Base-by-base conservation (phyloP, 257 asterid genomes). In the Craterostigma plantagineum region DNA sequence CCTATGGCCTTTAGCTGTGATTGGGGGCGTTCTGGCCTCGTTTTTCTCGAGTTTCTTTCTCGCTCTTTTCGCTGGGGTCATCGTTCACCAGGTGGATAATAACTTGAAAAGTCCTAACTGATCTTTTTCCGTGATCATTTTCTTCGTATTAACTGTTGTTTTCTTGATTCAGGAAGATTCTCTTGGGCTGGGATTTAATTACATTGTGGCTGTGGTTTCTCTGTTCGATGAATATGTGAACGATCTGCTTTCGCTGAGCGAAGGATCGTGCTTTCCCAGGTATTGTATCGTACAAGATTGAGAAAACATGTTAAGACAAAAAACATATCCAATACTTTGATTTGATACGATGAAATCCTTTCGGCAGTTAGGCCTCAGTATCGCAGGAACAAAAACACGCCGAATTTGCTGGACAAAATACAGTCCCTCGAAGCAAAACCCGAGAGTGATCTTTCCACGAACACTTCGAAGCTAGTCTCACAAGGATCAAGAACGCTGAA, bases 201-300 rank as follows among this genome's bases (percentile, higher is more conserved):
- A 77, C 50, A 71, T 67, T 36, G 58, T 81, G 45, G 83, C 96
- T 7, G 65, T 63, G 15, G 36, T 85, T 50, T 70, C 94, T 23
- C 52, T 81, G 66, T 85, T 66, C 40, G 96, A 85, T 7, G 96
- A 85, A 58, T 85, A 81, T 38, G 79, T 71, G 4, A 85, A 85
- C 33, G 96, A 85, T 65, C 42, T 77, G 14, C 94, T 85, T 49
- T 64, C 58, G 59, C 48, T 85, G 48, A 62, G 81, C 8, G 94
- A 85, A 59, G 96, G 94, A 7, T 81, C 96, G 7, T 85, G 94
- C 61, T 75, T 81, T 63, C 83, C 76, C 27, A 85, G 96, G 96
- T 84, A 77, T n/a, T n/a, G n/a, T n/a, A n/a, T n/a, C n/a, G n/a
- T n/a, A n/a, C n/a, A n/a, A n/a, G n/a, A n/a, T 50, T n/a, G 42